phyloP scores from a whole-genome alignment of 768 basidiomycete genomes.

The Serendipita sp. region DNA sequence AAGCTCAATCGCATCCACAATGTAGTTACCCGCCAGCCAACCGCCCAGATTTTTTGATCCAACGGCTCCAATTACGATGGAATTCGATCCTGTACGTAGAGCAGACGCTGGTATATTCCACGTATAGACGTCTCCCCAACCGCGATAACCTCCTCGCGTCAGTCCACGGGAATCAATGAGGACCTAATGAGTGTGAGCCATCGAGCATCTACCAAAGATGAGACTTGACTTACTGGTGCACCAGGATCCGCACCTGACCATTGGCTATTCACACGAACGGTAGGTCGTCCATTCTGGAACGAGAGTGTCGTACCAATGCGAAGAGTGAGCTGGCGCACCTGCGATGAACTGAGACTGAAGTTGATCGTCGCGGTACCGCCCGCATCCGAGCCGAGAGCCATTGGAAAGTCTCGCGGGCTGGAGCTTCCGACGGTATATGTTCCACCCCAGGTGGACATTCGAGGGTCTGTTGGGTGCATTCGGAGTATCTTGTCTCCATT shows the following conservation, averaged over 20 bases:
- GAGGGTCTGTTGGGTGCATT: slow-evolving; percentile 32
- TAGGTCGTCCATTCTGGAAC: slow-evolving; percentile 32
- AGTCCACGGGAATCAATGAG: background rate
- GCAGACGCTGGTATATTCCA: background rate
- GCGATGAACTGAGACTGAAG: slow-evolving; percentile 8
- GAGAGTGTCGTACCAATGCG: slow-evolving; percentile 31
- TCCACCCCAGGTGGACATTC: slow-evolving; percentile 32
- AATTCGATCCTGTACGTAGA: background rate
- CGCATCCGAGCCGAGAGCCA: slow-evolving; percentile 32
- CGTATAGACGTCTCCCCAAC: background rate
- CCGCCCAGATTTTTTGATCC: background rate
- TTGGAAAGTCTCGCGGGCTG: slow-evolving; percentile 25
- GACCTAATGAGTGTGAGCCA: too few species aligned
- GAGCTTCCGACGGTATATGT: slow-evolving; percentile 30
- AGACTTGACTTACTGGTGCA: background rate
- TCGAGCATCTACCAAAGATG: too few species aligned
- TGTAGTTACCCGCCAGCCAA: background rate
- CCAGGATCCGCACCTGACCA: background rate
- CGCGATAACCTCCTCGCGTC: background rate
- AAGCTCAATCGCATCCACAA: background rate
- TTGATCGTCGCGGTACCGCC: slow-evolving; percentile 29
- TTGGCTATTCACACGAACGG: slow-evolving; percentile 24
- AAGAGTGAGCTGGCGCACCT: slow-evolving; percentile 24
- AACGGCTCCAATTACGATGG: background rate
- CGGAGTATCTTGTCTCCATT: slow-evolving; percentile 36